These are phyloP conservation scores for Chlorella sp. DNA, from an alignment of 139 green algal species.

Conservation along the genomic window DNA sequence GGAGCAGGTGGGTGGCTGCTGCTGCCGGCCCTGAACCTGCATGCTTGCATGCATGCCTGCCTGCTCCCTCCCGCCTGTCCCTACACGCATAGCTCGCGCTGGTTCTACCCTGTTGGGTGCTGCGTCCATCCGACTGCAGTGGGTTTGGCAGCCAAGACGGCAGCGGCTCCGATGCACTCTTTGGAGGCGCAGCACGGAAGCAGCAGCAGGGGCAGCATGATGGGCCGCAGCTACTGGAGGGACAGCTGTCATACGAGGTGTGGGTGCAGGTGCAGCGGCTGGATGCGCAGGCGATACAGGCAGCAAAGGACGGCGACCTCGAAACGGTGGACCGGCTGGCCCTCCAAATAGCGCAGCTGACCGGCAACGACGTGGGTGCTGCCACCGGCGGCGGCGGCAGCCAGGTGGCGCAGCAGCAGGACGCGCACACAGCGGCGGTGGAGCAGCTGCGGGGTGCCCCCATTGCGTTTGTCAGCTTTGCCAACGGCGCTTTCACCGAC, in stretches of 20 bases:
- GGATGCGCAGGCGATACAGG: not conserved
- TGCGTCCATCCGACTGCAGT: not conserved
- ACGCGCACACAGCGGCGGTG: not conserved
- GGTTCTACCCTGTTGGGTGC: not conserved
- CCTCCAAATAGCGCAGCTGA: no score
- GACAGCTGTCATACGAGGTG: no score
- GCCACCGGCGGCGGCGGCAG: no score
- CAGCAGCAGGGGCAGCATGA: not conserved
- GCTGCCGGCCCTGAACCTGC: not conserved
- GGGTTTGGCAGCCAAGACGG: not conserved
- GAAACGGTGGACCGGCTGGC: no score
- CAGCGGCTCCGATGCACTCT: not conserved
- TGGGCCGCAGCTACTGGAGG: no score
- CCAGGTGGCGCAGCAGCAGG: not conserved
- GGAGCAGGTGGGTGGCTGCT: not conserved
- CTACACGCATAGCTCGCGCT: not conserved
- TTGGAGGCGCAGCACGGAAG: not conserved
- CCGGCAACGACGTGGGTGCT: no score
- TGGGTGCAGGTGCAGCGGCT: not conserved
- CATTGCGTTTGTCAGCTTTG: not conserved
- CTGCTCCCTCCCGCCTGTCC: not conserved
- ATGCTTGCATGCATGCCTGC: not conserved
- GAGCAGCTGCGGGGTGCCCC: not conserved
- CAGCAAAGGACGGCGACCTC: no score
- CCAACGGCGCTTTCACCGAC: slow-evolving; percentile 1